Evolutionary conservation across 305 asterid genomes (phyloP), one percentile per base, ranked within the genome.

Genomic region (Solanum hybrid): DNA sequence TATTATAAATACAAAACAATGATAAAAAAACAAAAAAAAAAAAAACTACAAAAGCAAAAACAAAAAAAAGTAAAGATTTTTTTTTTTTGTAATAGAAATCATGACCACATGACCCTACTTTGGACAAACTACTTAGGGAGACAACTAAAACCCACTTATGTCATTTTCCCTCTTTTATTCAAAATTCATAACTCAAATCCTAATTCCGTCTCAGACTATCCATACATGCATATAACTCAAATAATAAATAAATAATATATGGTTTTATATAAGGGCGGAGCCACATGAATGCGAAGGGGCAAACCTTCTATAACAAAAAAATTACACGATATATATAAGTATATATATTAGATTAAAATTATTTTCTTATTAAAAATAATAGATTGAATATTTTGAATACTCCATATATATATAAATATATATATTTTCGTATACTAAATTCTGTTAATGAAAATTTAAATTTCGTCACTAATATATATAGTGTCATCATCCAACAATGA

Each of bases 381-480:
- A 8, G 12, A 20, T 61, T 8, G 26, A 20, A 20, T 8, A 0
- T 61, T 20, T 61, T 61, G 5, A 61, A 8, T 20, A 61, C 26
- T 20, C 0, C 57, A 42, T 2, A 3, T 40, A 11, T 40, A 40
- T 40, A 40, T 11, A 40, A 11, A 40, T 14, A 46, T 46, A 46
- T 46, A 10, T 37, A 10, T 37, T 6, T 35, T 35, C 22, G 22
- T 14, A 46, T 46, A 0, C 64, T 61, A 61, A 18, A 7, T 57
- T 57, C 0, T 61, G 1, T 64, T n/a, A 8, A n/a, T 64, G 3
- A 64, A 64, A 64, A 64, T 64, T 64, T 0, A 64, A 4, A 64
- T 64, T 64, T 0, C 3, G 3, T 0, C 26, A 22, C 1, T 0
- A 0, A 31, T 31, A 31, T 31, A 61, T 20, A 61, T 3, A 20